Conservation (phyloP, 1,139 yeast genomes). For the Sugiyamaella neomexicana region DNA sequence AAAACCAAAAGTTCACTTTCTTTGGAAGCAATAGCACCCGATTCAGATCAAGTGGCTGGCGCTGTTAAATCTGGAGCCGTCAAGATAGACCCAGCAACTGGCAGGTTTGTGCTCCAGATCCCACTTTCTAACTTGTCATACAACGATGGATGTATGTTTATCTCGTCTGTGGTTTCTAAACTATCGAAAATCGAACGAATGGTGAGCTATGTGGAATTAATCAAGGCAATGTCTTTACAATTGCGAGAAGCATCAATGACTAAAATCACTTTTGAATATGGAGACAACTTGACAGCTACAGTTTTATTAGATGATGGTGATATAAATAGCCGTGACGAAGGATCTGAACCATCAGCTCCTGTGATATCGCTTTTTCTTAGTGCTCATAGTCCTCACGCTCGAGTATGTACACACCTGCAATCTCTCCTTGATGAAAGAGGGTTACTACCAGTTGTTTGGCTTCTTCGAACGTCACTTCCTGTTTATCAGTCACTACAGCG, state of each 20-base stretch:
- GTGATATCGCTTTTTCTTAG: conserved; percentile 1
- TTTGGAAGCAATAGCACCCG: conserved; percentile 1
- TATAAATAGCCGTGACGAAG: not conserved
- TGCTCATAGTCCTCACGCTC: conserved; percentile 31
- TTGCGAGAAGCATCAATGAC: conserved; percentile 36
- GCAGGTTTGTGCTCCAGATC: conserved; percentile 29
- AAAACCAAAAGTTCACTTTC: conserved; percentile 21
- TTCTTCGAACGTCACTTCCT: conserved; percentile 33
- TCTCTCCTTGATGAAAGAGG: conserved; percentile 31
- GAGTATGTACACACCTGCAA: conserved; percentile 31
- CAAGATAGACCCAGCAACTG: conserved; percentile 29
- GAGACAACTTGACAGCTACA: conserved; percentile 28
- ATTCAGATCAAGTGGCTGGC: not conserved
- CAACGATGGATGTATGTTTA: conserved; percentile 21
- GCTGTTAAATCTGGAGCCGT: conserved; percentile 13
- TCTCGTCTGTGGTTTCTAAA: conserved; percentile 25
- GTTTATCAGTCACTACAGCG: conserved; percentile 32
- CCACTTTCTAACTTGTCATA: conserved; percentile 14
- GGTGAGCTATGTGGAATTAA: conserved; percentile 35
- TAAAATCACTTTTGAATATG: conserved; percentile 34
- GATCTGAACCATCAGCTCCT: not conserved
- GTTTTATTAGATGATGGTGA: conserved; percentile 17
- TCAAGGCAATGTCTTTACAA: conserved; percentile 31
- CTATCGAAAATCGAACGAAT: conserved; percentile 36
- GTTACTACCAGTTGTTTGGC: conserved; percentile 35